These are phyloP conservation scores for Saposhnikovia divaricata DNA, from an alignment of 129 eudicot genomes.

Conservation along the genomic window DNA sequence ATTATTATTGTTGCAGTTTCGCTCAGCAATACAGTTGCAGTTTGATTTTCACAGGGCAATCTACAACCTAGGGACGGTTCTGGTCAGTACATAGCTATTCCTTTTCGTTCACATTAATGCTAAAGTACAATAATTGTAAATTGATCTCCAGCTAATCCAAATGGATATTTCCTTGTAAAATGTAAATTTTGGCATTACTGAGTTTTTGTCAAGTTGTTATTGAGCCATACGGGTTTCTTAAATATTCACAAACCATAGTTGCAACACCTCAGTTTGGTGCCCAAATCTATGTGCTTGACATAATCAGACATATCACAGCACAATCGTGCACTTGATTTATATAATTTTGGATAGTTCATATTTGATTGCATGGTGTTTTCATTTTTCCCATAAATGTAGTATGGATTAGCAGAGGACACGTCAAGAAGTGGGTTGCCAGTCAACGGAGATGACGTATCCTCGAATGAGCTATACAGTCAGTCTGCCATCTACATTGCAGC, in stretches of 20 bases:
- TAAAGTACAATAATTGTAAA: background rate
- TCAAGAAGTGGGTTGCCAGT: slow-evolving; percentile 72
- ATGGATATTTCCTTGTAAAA: background rate
- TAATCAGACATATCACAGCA: background rate
- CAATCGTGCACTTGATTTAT: background rate
- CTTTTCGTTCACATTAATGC: background rate
- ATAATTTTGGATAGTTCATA: background rate
- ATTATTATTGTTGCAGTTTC: slow-evolving; percentile 47
- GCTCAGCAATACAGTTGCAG: slow-evolving; percentile 91
- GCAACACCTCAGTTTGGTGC: background rate
- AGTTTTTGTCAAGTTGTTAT: background rate
- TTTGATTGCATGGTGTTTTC: background rate
- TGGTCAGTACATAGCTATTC: slow-evolving; percentile 47
- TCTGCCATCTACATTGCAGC: slow-evolving; percentile 89
- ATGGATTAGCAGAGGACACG: slow-evolving; percentile 95
- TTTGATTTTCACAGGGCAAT: slow-evolving; percentile 94
- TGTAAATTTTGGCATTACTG: background rate
- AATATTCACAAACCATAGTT: background rate
- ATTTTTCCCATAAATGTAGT: slow-evolving; percentile 32
- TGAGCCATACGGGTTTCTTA: background rate
- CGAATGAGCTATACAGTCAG: slow-evolving; percentile 79
- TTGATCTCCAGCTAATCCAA: background rate
- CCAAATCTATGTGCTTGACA: background rate
- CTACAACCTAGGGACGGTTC: slow-evolving; percentile 92
- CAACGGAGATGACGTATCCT: slow-evolving; percentile 49